A percentile compares a stretch with the other conserved stretches of the same genome.
These are phyloP conservation scores for Blastobotrys proliferans DNA, from an alignment of 1,139 yeast species.

Conservation along the genomic window DNA sequence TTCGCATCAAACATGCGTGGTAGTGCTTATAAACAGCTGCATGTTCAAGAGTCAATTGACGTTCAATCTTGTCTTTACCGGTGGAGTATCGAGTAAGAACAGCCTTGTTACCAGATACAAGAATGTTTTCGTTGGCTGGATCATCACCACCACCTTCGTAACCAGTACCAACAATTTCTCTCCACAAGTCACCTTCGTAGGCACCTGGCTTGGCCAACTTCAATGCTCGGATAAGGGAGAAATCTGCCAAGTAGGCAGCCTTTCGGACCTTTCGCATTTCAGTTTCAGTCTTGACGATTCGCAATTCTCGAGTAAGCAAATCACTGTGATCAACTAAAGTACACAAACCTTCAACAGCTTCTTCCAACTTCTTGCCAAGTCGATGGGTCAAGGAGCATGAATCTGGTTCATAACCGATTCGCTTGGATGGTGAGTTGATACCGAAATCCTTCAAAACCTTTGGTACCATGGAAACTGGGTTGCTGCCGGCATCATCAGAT, in stretches of 20 bases:
- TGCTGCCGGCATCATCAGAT: slow-evolving; percentile 15
- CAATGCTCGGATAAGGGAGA: slow-evolving; percentile 12
- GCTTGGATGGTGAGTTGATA: slow-evolving; percentile 10
- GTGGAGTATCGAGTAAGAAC: slow-evolving; percentile 15
- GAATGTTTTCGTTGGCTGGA: slow-evolving; percentile 15
- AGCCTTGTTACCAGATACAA: slow-evolving; percentile 15
- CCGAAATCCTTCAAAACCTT: slow-evolving; percentile 13
- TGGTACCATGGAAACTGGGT: slow-evolving; percentile 15
- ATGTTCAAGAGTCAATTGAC: slow-evolving; percentile 14
- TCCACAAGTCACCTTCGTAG: slow-evolving; percentile 15
- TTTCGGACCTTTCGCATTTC: slow-evolving; percentile 16
- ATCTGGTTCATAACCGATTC: slow-evolving; percentile 15
- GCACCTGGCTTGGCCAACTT: slow-evolving; percentile 16
- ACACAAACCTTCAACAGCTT: slow-evolving; percentile 12
- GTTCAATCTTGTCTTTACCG: slow-evolving; percentile 14
- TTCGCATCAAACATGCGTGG: slow-evolving; percentile 17
- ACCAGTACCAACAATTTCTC: slow-evolving; percentile 14
- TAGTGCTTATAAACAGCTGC: slow-evolving; percentile 19
- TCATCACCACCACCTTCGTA: slow-evolving; percentile 16
- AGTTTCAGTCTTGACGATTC: slow-evolving; percentile 14
- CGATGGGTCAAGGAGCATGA: slow-evolving; percentile 13
- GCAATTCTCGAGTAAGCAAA: slow-evolving; percentile 13
- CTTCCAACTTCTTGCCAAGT: slow-evolving; percentile 11
- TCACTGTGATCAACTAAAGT: slow-evolving; percentile 15
- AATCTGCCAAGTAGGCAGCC: slow-evolving; percentile 16